Conservation (phyloP, 75 land plant species). For the Cryptomeria japonica region DNA sequence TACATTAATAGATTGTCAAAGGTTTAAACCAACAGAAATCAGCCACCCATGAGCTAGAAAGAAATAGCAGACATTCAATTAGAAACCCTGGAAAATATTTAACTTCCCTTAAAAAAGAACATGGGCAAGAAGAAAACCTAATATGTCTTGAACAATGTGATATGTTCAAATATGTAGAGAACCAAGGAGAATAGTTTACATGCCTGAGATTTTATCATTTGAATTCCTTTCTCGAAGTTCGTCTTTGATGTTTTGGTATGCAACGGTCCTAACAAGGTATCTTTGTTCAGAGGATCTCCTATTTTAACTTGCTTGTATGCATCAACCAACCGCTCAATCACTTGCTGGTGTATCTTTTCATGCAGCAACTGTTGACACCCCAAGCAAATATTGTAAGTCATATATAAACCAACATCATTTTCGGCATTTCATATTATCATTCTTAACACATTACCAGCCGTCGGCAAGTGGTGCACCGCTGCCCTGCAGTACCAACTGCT, state of each 20-base stretch:
- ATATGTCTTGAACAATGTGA: not conserved
- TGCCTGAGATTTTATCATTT: slow-evolving; percentile 83
- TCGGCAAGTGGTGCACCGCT: slow-evolving; percentile 94
- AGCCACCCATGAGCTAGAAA: not conserved
- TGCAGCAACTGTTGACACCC: slow-evolving; percentile 65
- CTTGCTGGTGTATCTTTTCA: slow-evolving; percentile 68
- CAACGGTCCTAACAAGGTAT: slow-evolving; percentile 85
- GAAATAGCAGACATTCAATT: not conserved
- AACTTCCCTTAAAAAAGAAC: not conserved
- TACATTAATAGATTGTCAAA: not conserved
- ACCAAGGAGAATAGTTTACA: not conserved
- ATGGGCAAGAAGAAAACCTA: not conserved
- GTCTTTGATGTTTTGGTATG: slow-evolving; percentile 68
- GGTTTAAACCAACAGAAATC: not conserved
- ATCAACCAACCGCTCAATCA: slow-evolving; percentile 64
- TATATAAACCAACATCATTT: not conserved
- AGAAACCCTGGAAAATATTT: not conserved
- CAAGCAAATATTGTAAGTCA: not conserved
- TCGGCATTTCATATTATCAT: not conserved
- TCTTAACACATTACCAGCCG: slow-evolving; percentile 63
- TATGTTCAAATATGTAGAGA: not conserved
- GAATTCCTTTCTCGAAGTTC: slow-evolving; percentile 70
- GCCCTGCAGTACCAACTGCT: slow-evolving; percentile 98
- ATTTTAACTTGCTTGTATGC: slow-evolving; percentile 88
- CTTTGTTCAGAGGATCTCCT: slow-evolving; percentile 87